Evolutionary conservation across 345 rosid species (phyloP).

Genomic region (Isatis tinctoria): DNA sequence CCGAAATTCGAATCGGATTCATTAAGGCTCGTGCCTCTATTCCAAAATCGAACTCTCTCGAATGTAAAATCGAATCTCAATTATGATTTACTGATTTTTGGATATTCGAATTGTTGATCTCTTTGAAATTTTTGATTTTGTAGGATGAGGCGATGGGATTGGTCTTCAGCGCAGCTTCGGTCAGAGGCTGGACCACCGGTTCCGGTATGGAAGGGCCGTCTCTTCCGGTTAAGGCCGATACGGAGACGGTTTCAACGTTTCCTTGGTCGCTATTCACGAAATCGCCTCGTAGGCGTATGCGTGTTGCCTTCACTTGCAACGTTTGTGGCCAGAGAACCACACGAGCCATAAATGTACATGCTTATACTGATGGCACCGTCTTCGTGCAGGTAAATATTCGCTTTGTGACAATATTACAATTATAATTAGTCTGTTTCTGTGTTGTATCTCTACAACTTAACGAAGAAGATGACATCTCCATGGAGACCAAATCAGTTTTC

Average conservation of each 20-base stretch:
- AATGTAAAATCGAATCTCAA: constrained; percentile 37
- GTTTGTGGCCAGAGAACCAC: constrained; percentile 90
- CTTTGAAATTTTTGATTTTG: background rate
- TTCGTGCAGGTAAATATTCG: constrained; percentile 63
- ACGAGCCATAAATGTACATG: constrained; percentile 86
- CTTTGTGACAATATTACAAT: background rate
- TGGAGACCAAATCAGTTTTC: too few species aligned
- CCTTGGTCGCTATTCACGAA: constrained; percentile 94
- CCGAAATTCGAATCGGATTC: constrained; percentile 48
- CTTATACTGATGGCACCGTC: constrained; percentile 91
- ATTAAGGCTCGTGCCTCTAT: constrained; percentile 61
- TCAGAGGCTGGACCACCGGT: constrained; percentile 90
- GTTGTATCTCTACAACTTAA: too few species aligned
- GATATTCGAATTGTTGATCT: background rate
- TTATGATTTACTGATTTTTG: background rate
- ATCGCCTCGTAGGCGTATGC: constrained; percentile 91
- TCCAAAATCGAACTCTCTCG: constrained; percentile 50
- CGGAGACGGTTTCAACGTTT: constrained; percentile 64
- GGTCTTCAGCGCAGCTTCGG: constrained; percentile 75
- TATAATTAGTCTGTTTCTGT: background rate
- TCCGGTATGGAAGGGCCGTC: constrained; percentile 96
- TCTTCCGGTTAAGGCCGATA: constrained; percentile 50
- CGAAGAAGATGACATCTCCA: too few species aligned
- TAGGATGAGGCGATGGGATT: constrained; percentile 90
- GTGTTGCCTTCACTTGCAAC: constrained; percentile 90